Base-by-base conservation (phyloP, 306 rosid species). In the Acmispon strigosus region DNA sequence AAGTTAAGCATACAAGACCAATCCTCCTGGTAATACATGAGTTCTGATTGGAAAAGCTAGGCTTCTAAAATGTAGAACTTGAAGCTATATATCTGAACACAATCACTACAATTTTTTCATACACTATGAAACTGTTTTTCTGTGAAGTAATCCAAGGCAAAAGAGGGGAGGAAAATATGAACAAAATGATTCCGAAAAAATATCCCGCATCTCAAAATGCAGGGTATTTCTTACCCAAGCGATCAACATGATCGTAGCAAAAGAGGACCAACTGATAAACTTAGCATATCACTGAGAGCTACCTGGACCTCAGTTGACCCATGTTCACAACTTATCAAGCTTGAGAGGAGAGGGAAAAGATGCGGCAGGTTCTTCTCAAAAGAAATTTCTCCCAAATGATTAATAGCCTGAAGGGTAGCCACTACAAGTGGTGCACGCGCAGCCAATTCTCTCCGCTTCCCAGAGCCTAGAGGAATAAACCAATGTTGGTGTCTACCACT, bases 321-420 rank as follows among this genome's bases (percentile, higher is more conserved):
- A 57, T 95, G 99, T 70, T 95, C 99, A 58, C 99, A 95, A 57
- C 96, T 82, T 60, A 95, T 86, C 91, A 95, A 86, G 83, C 83
- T 86, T 18, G 97, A 83, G 76, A 95, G 79, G 22, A 91, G 80
- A 29, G 99, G 99, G 80, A 95, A 91, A 81, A 95, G 85, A 22
- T 73, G 81, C 68, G 79, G 62, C 84, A 95, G 78, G 80, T 88
- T 86, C 80, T 81, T 87, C 80, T 89, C 90, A 29, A 91, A 91
- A 29, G 89, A 87, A 76, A 64, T 29, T 52, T 91, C 96, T 51
- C 86, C 88, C 88, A 95, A 81, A 79, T 76, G 79, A 74, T 84
- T 82, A 57, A 95, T 79, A 9, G 96, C 92, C 79, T 91, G 99
- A 65, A 95, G 90, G 37, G 95, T 86, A 15, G 96, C 79, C 50